Conservation (phyloP, 192 early-diverging fungal genomes). For the Backusella sp. region DNA sequence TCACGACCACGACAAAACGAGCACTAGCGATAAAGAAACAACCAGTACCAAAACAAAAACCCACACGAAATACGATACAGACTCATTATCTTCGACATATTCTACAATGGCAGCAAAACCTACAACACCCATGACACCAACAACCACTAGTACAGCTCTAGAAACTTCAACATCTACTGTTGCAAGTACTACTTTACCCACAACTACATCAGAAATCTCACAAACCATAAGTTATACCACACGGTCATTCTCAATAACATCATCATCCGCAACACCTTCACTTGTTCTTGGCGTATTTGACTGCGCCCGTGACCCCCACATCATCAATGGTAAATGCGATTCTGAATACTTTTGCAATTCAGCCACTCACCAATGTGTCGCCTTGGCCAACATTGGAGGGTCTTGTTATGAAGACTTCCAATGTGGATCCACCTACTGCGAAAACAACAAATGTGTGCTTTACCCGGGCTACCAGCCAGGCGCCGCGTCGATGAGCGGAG, state of each 20-base stretch:
- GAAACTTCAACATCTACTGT: background rate
- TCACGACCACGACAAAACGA: background rate
- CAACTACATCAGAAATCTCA: background rate
- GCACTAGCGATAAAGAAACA: background rate
- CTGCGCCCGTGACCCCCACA: background rate
- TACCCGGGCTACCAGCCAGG: background rate
- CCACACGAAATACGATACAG: background rate
- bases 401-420: background rate
- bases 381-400: background rate
- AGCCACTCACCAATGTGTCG: background rate
- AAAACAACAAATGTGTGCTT: background rate
- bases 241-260: background rate
- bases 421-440: background rate
- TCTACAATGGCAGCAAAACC: background rate
- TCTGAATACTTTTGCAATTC: background rate
- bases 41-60: background rate
- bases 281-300: background rate
- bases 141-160: background rate
- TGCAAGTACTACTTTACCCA: background rate
- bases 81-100: background rate
- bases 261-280: background rate
- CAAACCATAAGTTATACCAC: background rate
- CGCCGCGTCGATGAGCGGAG: background rate
- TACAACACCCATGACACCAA: background rate
- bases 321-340: background rate